A percentile compares a stretch with the other conserved stretches of the same genome.
phyloP scores from a whole-genome alignment of 768 basidiomycete species.

The Kwoniella heveanensis region DNA sequence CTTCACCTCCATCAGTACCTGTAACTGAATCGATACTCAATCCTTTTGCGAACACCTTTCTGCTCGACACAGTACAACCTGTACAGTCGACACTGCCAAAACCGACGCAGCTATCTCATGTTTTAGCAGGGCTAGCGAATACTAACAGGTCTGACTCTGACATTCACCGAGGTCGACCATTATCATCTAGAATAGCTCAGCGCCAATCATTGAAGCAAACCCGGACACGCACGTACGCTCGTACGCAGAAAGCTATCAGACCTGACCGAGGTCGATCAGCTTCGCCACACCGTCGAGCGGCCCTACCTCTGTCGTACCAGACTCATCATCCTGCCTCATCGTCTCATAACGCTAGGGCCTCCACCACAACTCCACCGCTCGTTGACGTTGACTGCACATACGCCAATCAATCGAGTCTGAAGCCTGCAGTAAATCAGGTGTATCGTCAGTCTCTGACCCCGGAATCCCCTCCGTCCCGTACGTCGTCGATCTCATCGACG shows the following conservation, averaged over 20 bases:
- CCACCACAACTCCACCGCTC: too few relatives aligned
- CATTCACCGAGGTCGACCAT: neutral
- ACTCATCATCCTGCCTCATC: neutral
- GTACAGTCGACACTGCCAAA: too few relatives aligned
- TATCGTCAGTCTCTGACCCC: constrained; percentile 6
- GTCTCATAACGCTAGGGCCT: too few relatives aligned
- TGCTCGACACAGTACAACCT: neutral
- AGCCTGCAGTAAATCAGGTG: neutral
- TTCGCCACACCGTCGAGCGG: neutral
- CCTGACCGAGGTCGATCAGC: neutral
- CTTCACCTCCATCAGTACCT: neutral
- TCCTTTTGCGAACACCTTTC: neutral
- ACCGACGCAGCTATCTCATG: too few relatives aligned
- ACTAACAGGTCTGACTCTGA: too few relatives aligned
- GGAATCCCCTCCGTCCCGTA: neutral
- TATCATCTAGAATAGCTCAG: neutral
- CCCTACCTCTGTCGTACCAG: neutral
- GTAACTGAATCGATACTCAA: neutral
- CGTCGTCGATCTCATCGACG: neutral
- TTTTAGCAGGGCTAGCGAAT: too few relatives aligned
- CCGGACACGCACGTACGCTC: too few relatives aligned
- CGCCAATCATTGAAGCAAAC: too few relatives aligned
- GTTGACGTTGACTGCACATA: too few relatives aligned
- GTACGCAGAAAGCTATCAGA: constrained; percentile 4
- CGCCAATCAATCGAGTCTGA: too few relatives aligned